These are phyloP conservation scores for Pseudogymnoascus sp. DNA, from an alignment of 2,329 filamentous ascomycete species.

Conservation along the genomic window DNA sequence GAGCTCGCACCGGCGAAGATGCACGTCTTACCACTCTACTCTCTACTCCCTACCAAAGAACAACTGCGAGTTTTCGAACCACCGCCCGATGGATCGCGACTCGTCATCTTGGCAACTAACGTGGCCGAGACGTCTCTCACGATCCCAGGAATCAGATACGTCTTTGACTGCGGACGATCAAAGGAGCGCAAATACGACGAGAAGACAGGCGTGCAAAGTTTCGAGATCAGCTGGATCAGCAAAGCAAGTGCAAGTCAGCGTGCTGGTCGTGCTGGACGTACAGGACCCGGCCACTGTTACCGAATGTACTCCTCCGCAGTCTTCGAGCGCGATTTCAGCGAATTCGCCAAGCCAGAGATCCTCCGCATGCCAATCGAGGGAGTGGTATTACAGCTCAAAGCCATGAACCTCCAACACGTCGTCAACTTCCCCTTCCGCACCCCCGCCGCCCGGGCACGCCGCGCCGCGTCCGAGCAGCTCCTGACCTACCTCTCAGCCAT, in stretches of 20 bases:
- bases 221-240: slow-evolving; percentile 93
- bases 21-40: slow-evolving; percentile 90
- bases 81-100: slow-evolving; percentile 71
- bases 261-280: slow-evolving; percentile 89
- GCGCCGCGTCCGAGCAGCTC: slow-evolving; percentile 79
- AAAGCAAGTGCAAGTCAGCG: slow-evolving; percentile 92
- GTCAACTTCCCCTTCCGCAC: slow-evolving; percentile 96
- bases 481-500: slow-evolving; percentile 81
- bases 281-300: slow-evolving; percentile 93
- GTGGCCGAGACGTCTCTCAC: slow-evolving; percentile 96
- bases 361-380: slow-evolving; percentile 87
- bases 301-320: slow-evolving; percentile 90
- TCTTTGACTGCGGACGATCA: slow-evolving; percentile 87
- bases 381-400: slow-evolving; percentile 87
- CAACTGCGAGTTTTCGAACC: slow-evolving; percentile 87
- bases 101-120: slow-evolving; percentile 90
- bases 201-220: slow-evolving; percentile 88
- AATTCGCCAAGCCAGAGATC: slow-evolving; percentile 84
- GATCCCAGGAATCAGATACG: slow-evolving; percentile 89
- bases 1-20: slow-evolving; percentile 63
- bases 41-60: slow-evolving; percentile 80
- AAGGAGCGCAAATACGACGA: slow-evolving; percentile 89
- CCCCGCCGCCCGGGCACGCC: slow-evolving; percentile 67
- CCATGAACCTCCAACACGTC: slow-evolving; percentile 85
- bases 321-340: slow-evolving; percentile 79